Conservation (phyloP, 192 early-diverging fungal species). For the Linnemannia zychae region DNA sequence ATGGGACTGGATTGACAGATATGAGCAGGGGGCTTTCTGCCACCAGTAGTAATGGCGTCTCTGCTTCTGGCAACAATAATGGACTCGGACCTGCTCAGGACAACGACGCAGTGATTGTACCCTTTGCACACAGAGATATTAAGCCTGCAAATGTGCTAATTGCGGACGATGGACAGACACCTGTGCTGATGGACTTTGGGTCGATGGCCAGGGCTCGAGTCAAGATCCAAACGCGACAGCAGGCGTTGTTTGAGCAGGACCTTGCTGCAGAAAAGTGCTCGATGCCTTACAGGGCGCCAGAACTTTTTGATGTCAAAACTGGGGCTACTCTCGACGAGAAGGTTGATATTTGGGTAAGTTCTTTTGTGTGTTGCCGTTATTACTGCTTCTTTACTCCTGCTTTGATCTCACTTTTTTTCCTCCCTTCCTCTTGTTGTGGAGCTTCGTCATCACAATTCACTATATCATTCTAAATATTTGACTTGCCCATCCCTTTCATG, state of each 20-base stretch:
- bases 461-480: neutral
- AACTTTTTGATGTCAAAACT: constrained; percentile 84
- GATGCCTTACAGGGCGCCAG: constrained; percentile 84
- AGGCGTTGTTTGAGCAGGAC: constrained; percentile 79
- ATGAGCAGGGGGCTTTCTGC: constrained; percentile 12
- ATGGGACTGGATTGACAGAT: constrained; percentile 36
- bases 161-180: constrained; percentile 72
- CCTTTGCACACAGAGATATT: constrained; percentile 81
- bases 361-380: neutral
- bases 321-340: constrained; percentile 72
- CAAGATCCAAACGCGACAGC: constrained; percentile 63
- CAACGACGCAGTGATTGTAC: constrained; percentile 54
- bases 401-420: neutral
- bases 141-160: constrained; percentile 83
- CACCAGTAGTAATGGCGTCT: neutral
- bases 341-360: constrained; percentile 80
- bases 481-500: neutral
- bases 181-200: constrained; percentile 86
- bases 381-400: neutral
- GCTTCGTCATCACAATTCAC: neutral
- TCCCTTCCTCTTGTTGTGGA: neutral
- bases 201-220: constrained; percentile 72
- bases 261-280: constrained; percentile 77
- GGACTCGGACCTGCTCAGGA: constrained; percentile 27
- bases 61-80: neutral